Evolutionary conservation across 1,284 basidiomycete species (phyloP), one percentile per base, ranked within the genome.

Genomic region (Bondarzewia mesenterica): DNA sequence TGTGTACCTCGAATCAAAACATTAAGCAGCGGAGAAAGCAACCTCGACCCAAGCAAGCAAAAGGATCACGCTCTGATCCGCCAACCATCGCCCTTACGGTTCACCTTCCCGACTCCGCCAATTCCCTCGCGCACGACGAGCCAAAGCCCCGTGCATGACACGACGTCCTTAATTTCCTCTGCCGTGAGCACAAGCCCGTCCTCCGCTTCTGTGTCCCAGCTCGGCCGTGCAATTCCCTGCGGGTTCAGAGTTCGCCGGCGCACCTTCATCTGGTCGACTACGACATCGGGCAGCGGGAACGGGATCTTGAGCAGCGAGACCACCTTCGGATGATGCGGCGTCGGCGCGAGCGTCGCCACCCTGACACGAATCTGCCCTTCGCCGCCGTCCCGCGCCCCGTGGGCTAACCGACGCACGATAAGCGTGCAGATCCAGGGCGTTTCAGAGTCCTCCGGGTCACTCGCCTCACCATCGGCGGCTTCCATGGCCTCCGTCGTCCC

Each of bases 241-340:
- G 73, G 54, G 1, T 68, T 72, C 41, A 73, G 57, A n/a, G 73
- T 57, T 26, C 85, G 69, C 58, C 69, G 74, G 26, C 75, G 68
- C 26, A 82, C 65, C 5, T 61, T 62, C 62, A 80, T 68, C 38
- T 60, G 67, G 56, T 85, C 82, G 4, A 89, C 71, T 56, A 85
- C 78, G 20, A 94, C 70, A 53, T 89, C 82, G 1, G 87, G 82
- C 1, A 97, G 73, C 0, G 88, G 85, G 64, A 85, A 91, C 7
- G 93, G 93, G 44, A 96, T 80, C 62, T 92, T 89, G 50, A 98
- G 76, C 67, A 93, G 82, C 29, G 85, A 88, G 25, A 98, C 87
- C 16, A 98, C 85, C 63, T 95, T 93, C 6, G 95, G 95, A 65
- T 98, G 95, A 64, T 98, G 93, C 15, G 93, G 94, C 1, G 93